Conservation (phyloP, 129 eudicot species). For the Flaveria linearis region DNA sequence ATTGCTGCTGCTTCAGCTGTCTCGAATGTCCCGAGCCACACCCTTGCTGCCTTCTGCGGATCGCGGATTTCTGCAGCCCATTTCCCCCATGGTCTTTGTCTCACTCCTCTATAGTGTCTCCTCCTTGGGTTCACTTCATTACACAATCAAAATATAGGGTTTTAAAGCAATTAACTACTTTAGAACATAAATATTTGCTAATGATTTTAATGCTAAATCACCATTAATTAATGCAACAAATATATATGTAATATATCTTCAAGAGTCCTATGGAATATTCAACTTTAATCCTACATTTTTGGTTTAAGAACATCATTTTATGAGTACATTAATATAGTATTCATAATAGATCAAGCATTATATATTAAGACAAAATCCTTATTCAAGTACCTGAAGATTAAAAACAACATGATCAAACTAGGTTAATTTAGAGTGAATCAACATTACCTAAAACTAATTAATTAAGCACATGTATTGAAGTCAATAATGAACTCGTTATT, state of each 20-base stretch:
- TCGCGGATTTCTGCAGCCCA: slow-evolving; percentile 92
- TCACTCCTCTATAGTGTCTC: slow-evolving; percentile 81
- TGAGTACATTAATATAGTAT: background rate
- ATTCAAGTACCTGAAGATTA: background rate
- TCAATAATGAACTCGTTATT: slow-evolving; percentile 16
- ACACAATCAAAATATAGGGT: slow-evolving; percentile 8
- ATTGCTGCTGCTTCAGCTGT: slow-evolving; percentile 84
- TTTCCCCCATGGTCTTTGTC: slow-evolving; percentile 92
- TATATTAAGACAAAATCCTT: background rate
- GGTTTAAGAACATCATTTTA: background rate
- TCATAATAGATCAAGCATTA: background rate
- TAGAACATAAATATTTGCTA: background rate
- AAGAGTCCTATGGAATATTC: background rate
- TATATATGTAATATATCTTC: background rate
- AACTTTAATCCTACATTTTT: background rate
- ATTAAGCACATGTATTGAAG: slow-evolving; percentile 2
- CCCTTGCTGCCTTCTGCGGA: slow-evolving; percentile 80
- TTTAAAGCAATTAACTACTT: background rate
- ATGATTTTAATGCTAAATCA: background rate
- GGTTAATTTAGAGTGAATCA: background rate
- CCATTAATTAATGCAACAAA: background rate
- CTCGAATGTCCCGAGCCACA: slow-evolving; percentile 85
- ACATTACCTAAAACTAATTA: background rate
- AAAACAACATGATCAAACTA: background rate
- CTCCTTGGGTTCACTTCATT: slow-evolving; percentile 37